Base-by-base conservation (phyloP, 345 rosid genomes). In the Populus davidiana region DNA sequence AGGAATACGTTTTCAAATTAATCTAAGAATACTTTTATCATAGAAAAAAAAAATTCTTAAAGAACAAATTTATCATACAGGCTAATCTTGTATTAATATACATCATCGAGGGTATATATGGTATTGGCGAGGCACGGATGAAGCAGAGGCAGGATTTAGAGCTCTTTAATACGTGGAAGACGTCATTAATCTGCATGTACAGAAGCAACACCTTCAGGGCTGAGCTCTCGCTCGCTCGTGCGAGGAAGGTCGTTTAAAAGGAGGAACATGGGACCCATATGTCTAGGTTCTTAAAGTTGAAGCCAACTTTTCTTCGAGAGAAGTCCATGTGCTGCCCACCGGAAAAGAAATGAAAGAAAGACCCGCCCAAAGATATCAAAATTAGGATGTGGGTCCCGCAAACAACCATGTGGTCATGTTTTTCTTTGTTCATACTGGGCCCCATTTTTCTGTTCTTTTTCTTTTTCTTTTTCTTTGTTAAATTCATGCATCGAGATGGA, bases 381-480 rank as follows among this genome's bases (percentile, higher is more conserved):
- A 33, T 36, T 27, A 43, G 27, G 1, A 6, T 50, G 25, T 50
- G 78, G 83, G 81, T 36, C 87, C 84, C 75, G 50, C 62, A 8
- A 20, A 50, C 61, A 35, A 2, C 69, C 87, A 82, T 50, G 84
- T 78, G 88, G 73, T 49, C 73, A 31, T 85, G 86, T 44, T 44
- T 78, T 62, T 78, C 63, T 50, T 75, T 80, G 88, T 85, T 84
- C 1, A 41, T 10, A 10, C 44, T 10, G 44, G 75, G 72, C 13
- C 29, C 2, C 20, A 1, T 2, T 25, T 71, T 50, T 27, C 59
- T 1, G 0, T 3, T 12, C n/a, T 5, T 6, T 9, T 35, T 41
- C 27, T 2, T 5, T 61, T 23, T 56, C 25, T 14, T 25, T 38
- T 61, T 39, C 6, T 20, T 10, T 8, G 33, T 2, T 33, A 4